These are phyloP conservation scores for Myxozyma sirexii DNA, from an alignment of 805 yeast genomes.

Conservation along the genomic window DNA sequence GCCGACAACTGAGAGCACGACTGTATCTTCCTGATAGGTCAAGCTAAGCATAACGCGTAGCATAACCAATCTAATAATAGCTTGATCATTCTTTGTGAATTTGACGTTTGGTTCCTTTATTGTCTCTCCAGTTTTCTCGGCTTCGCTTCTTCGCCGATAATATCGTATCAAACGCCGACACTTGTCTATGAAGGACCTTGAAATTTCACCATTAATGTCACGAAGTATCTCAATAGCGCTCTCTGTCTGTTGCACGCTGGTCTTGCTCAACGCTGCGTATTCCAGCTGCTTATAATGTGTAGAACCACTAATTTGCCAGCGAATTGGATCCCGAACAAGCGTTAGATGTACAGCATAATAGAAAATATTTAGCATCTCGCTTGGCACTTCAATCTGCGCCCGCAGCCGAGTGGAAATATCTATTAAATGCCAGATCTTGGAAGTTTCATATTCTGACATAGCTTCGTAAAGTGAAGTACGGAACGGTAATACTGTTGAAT, in stretches of 20 bases:
- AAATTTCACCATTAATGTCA: neutral
- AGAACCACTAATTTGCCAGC: slow-evolving; percentile 21
- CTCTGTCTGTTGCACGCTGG: neutral
- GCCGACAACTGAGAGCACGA: slow-evolving; percentile 15
- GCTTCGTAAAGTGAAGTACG: neutral
- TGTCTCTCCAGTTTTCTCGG: neutral
- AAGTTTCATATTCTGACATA: slow-evolving; percentile 1
- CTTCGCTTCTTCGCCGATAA: slow-evolving; percentile 3
- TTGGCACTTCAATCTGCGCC: neutral
- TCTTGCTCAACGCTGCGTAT: slow-evolving; percentile 18
- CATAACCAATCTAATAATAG: slow-evolving; percentile 20
- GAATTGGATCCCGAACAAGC: slow-evolving; percentile 9
- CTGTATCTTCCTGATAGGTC: neutral
- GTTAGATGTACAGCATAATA: slow-evolving; percentile 23
- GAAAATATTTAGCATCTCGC: slow-evolving; percentile 5
- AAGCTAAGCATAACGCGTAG: neutral
- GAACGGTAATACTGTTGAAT: slow-evolving; percentile 12
- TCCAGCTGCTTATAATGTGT: slow-evolving; percentile 7
- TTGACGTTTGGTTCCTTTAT: neutral
- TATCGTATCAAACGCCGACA: slow-evolving; percentile 5
- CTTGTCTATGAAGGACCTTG: slow-evolving; percentile 12
- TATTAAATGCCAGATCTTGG: slow-evolving; percentile 10
- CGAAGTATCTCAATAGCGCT: slow-evolving; percentile 17
- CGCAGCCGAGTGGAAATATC: slow-evolving; percentile 15
- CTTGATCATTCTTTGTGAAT: slow-evolving; percentile 14